phyloP scores from a whole-genome alignment of 345 rosid species.

The Ceriops tagal region DNA sequence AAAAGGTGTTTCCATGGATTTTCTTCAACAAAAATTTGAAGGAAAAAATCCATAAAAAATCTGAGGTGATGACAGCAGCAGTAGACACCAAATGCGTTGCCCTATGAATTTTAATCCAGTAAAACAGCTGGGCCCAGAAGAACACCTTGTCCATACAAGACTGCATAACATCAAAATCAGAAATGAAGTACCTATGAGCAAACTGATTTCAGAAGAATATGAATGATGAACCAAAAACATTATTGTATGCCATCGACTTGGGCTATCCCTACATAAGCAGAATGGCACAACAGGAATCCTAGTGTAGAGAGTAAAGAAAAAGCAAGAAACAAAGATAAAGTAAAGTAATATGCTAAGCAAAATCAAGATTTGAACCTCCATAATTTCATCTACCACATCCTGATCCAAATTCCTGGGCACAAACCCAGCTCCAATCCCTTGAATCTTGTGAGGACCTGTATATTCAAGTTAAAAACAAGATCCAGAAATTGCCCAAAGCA shows the following conservation, averaged over 20 bases:
- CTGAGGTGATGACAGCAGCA: background rate
- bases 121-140: background rate
- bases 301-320: background rate
- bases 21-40: background rate
- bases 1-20: background rate
- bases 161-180: background rate
- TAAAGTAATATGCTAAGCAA: constrained; percentile 1
- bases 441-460: constrained; percentile 98
- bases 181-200: background rate
- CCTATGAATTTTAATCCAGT: background rate
- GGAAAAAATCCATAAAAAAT: background rate
- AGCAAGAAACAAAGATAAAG: constrained; percentile 10
- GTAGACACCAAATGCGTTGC: too few species aligned
- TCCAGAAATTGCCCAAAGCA: background rate
- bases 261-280: background rate
- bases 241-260: background rate
- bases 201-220: background rate
- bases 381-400: constrained; percentile 74
- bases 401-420: constrained; percentile 79
- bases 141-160: background rate
- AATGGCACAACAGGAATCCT: background rate
- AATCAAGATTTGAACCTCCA: constrained; percentile 44
- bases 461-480: constrained; percentile 14
- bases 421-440: constrained; percentile 99
- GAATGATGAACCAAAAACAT: background rate